Conservation (phyloP, 345 rosid genomes). For the Syzygium jambos region DNA sequence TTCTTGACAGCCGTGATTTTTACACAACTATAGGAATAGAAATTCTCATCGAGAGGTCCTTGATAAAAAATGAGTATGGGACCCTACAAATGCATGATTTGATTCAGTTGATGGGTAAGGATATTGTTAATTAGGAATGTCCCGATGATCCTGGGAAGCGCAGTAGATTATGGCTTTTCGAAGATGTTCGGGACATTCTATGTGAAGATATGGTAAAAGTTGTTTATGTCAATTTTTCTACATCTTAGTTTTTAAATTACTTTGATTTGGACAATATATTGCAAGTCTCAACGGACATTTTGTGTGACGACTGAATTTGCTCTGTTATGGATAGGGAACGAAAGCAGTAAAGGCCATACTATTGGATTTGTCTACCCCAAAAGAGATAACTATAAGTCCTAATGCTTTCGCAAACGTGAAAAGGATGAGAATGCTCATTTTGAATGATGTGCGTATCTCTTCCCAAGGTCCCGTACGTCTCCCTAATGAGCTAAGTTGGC, state of each 20-base stretch:
- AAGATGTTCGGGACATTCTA: background rate
- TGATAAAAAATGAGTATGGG: rapidly evolving
- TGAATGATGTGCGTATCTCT: rapidly evolving
- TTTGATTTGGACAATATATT: rapidly evolving
- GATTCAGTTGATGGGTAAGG: background rate
- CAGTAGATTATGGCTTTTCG: background rate
- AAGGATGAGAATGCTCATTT: background rate
- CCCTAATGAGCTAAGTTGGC: background rate
- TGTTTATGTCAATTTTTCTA: background rate
- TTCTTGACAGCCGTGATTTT: background rate
- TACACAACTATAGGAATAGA: background rate
- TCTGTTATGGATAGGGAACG: rapidly evolving
- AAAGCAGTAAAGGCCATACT: background rate
- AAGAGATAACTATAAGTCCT: background rate
- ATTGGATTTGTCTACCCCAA: rapidly evolving
- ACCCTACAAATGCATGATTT: background rate
- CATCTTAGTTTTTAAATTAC: rapidly evolving
- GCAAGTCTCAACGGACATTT: background rate
- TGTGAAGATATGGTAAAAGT: background rate
- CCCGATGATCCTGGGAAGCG: too few relatives aligned
- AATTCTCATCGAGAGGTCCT: background rate
- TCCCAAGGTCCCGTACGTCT: background rate
- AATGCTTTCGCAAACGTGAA: background rate
- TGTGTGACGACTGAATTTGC: background rate
- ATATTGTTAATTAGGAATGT: background rate